These are phyloP conservation scores for Penicillium ochrochloron DNA, from an alignment of 495 filamentous ascomycete species.

Conservation along the genomic window DNA sequence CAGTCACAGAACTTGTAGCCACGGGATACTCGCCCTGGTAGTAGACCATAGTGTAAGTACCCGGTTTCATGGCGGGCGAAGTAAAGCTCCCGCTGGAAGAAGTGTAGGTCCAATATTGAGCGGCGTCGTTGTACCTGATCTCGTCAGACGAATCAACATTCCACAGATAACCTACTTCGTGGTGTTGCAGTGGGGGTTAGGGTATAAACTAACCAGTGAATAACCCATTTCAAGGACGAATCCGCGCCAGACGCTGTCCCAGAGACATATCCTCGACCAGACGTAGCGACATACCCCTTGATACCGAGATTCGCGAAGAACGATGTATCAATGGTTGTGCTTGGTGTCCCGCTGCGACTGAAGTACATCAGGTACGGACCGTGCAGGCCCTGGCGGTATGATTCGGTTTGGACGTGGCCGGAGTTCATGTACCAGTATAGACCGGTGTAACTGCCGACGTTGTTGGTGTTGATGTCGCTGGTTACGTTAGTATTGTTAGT, in stretches of 20 bases:
- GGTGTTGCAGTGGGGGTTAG: too few species aligned
- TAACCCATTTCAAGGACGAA: constrained; percentile 54
- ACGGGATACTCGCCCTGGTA: constrained; percentile 68
- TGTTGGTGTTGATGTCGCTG: constrained; percentile 68
- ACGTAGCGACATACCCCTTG: constrained; percentile 59
- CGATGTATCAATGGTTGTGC: constrained; percentile 56
- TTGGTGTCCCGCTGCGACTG: constrained; percentile 60
- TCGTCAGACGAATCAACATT: too few species aligned
- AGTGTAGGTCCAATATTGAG: constrained; percentile 68
- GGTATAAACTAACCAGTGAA: constrained; percentile 55
- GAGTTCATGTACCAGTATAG: constrained; percentile 75
- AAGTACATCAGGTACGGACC: constrained; percentile 68
- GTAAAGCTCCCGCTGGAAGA: constrained; percentile 58
- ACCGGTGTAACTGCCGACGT: constrained; percentile 58
- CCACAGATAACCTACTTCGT: too few species aligned
- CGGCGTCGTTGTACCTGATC: constrained; percentile 55
- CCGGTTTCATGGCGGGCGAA: constrained; percentile 69
- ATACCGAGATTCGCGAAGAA: constrained; percentile 63
- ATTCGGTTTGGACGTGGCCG: constrained; percentile 65
- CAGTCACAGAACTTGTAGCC: constrained; percentile 55
- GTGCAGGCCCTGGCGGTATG: constrained; percentile 66
- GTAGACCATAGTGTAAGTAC: constrained; percentile 68
- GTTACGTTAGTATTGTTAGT: constrained; percentile 10
- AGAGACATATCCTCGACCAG: constrained; percentile 59
- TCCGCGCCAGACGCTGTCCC: constrained; percentile 60